Base-by-base conservation (phyloP, 192 early-diverging fungal species). In the Linnemannia zychae region DNA sequence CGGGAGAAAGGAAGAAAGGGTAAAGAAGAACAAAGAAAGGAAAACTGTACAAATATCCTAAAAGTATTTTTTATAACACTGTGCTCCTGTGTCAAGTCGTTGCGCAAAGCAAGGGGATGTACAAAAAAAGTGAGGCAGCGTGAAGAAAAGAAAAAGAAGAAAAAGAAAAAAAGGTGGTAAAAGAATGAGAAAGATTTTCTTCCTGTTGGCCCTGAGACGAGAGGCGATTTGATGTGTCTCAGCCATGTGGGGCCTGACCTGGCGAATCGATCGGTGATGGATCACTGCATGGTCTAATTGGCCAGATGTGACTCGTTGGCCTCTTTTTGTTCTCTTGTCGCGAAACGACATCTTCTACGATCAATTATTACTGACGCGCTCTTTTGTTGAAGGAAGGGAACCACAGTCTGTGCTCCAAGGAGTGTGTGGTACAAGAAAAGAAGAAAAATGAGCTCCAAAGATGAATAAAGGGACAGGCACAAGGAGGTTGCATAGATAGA, bases 181-280 rank as follows among this genome's bases (percentile, higher is more conserved):
- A 18, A 46, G 3, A n/a, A 6, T 9, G 44, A 28, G 69, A 48
- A 71, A 44, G 38, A 24, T 33, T 53, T 73, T 50, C 33, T 50
- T 72, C 11, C 31, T 11, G 73, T 74, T 44, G 40, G 40, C 57
- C 52, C 17, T 52, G 53, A 22, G 22, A 37, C n/a, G 67, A 44
- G 38, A 44, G 48, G 9, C 28, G 57, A 63, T 63, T 63, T 63
- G 57, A 63, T 63, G 57, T 28, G 57, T 63, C 28, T 63, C 57
- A 63, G 6, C 17, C 48, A 49, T 17, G 17, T n/a, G 3, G 22
- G 57, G 28, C 24, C 12, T 16, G 48, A 15, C 57, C 40, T 6
- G 40, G 57, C 57, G 57, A 31, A 33, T 60, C 28, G 24, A n/a
- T 57, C 52, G 22, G 24, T 57, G 52, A 28, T 57, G 52, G 50